phyloP scores from a whole-genome alignment of 768 basidiomycete species.

The Polyporus arcularius region DNA sequence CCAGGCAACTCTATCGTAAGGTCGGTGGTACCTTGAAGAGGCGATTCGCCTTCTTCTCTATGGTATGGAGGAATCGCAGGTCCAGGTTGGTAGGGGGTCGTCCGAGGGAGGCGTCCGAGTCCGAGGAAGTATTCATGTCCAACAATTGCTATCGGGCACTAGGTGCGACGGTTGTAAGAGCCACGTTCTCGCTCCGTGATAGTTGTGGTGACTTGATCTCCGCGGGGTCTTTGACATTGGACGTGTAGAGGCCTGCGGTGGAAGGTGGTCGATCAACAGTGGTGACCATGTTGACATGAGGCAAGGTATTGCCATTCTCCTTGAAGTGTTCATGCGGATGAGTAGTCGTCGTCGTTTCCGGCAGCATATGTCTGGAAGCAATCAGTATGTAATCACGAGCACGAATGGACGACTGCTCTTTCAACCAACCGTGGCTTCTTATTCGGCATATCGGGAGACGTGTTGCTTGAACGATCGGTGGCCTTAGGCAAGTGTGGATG shows the following conservation, averaged over 20 bases:
- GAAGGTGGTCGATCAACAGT: constrained; percentile 41
- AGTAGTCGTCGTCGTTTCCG: constrained; percentile 4
- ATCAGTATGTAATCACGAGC: neutral
- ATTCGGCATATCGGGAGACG: constrained; percentile 69
- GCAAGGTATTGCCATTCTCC: constrained; percentile 17
- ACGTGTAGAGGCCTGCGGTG: constrained; percentile 39
- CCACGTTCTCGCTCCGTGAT: constrained; percentile 61
- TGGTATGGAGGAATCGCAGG: neutral
- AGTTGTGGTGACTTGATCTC: constrained; percentile 62
- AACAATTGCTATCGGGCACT: constrained; percentile 25
- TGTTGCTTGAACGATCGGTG: constrained; percentile 58
- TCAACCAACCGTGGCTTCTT: constrained; percentile 71
- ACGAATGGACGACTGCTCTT: neutral
- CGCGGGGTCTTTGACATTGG: constrained; percentile 40
- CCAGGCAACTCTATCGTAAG: constrained; percentile 9
- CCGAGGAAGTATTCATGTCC: neutral
- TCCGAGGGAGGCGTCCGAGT: neutral
- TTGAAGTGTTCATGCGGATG: constrained; percentile 16
- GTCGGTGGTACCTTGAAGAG: neutral
- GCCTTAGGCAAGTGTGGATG: constrained; percentile 43
- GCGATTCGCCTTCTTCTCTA: neutral
- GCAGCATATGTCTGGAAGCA: constrained; percentile 11
- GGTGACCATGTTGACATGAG: constrained; percentile 20
- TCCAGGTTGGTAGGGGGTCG: neutral
- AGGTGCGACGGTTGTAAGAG: constrained; percentile 48